These are phyloP conservation scores for Rubia peregrina DNA, from an alignment of 305 asterid species.

Conservation along the genomic window DNA sequence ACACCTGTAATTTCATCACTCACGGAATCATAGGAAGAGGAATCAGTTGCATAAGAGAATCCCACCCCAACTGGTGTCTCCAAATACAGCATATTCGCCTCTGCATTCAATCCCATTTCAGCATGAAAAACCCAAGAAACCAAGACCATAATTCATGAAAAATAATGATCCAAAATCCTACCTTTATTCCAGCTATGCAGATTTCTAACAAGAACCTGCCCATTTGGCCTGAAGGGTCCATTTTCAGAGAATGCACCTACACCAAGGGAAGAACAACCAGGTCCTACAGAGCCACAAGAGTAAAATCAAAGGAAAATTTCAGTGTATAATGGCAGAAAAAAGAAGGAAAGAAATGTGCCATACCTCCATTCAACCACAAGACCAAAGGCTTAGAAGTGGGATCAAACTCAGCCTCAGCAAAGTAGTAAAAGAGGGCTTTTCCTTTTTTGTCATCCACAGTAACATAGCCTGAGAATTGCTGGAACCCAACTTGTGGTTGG, in stretches of 20 bases:
- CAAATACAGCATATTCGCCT: slow-evolving; percentile 59
- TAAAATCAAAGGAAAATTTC: not conserved
- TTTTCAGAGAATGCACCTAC: slow-evolving; percentile 69
- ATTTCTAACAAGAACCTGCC: slow-evolving; percentile 38
- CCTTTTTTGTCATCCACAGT: slow-evolving; percentile 42
- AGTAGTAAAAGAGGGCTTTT: slow-evolving; percentile 57
- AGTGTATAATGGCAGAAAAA: not conserved
- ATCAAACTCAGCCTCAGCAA: slow-evolving; percentile 54
- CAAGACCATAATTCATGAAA: not conserved
- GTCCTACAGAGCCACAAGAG: slow-evolving; percentile 33
- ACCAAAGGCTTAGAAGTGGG: slow-evolving; percentile 56
- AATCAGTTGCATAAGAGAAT: slow-evolving; percentile 46
- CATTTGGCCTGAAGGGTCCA: slow-evolving; percentile 63
- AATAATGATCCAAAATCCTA: slow-evolving; percentile 8
- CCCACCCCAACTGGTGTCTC: slow-evolving; percentile 70
- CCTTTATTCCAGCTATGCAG: slow-evolving; percentile 65
- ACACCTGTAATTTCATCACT: slow-evolving; percentile 52
- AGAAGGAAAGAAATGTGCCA: not conserved
- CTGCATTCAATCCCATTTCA: slow-evolving; percentile 24
- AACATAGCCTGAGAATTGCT: slow-evolving; percentile 58
- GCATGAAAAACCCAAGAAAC: slow-evolving; percentile 1
- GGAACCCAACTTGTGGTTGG: slow-evolving; percentile 51
- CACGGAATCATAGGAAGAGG: slow-evolving; percentile 38
- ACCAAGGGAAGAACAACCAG: slow-evolving; percentile 69
- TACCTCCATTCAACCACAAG: slow-evolving; percentile 74